phyloP scores from a whole-genome alignment of 192 early-diverging fungal genomes.

The Gorgonomyces haynaldii region DNA sequence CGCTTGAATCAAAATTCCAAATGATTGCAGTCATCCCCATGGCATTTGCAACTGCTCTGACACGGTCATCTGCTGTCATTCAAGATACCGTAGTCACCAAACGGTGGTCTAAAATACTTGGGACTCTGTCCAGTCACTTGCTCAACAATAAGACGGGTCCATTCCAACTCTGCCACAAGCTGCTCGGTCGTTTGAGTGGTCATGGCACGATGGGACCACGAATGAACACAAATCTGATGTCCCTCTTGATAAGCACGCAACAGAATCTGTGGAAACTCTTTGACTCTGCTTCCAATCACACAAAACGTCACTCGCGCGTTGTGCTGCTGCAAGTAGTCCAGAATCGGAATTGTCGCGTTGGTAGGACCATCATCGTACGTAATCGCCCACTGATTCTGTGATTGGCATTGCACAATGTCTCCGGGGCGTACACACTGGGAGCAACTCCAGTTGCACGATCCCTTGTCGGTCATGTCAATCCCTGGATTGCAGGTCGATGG shows the following conservation, averaged over 20 bases:
- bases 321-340: slow-evolving; percentile 38
- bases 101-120: slow-evolving; percentile 50
- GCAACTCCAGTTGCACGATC: no score
- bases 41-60: slow-evolving; percentile 36
- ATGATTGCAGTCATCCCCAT: slow-evolving; percentile 27
- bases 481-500: background rate
- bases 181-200: slow-evolving; percentile 49
- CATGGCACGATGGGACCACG: slow-evolving; percentile 47
- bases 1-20: slow-evolving; percentile 20
- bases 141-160: slow-evolving; percentile 36
- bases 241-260: slow-evolving; percentile 35
- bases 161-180: slow-evolving; percentile 50
- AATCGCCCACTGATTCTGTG: slow-evolving; percentile 11
- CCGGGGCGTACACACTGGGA: background rate
- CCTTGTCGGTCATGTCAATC: background rate
- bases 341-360: slow-evolving; percentile 32
- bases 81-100: slow-evolving; percentile 47
- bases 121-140: slow-evolving; percentile 40
- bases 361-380: slow-evolving; percentile 44
- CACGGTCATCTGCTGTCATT: slow-evolving; percentile 27
- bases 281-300: slow-evolving; percentile 45
- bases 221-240: slow-evolving; percentile 52
- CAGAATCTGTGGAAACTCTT: slow-evolving; percentile 32
- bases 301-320: slow-evolving; percentile 58
- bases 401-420: background rate